Evolutionary conservation across 2,329 filamentous ascomycete species (phyloP), one percentile per base, ranked within the genome.

Genomic region (Hypoxylon rubiginosum): DNA sequence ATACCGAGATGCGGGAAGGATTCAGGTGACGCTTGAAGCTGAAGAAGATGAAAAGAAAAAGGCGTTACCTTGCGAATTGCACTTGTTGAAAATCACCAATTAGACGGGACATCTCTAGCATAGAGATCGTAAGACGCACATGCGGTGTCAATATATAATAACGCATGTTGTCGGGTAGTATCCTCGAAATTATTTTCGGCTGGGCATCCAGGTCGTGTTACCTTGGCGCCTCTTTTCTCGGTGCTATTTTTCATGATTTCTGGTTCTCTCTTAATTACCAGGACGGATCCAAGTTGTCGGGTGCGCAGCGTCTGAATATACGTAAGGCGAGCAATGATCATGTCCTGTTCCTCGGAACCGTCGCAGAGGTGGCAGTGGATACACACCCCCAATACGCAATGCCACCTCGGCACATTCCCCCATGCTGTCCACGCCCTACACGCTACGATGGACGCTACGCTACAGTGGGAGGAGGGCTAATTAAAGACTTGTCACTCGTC

Each of bases 281-380:
- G 17, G 54, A 48, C 36, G 39, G 58, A 66, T 57, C 66, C 58
- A 53, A 30, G 17, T 52, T 65, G 46, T 52, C 54, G 65, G 65
- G 62, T 67, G n/a, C 30, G 54, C 45, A 50, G 54, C 15, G 34
- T 21, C 36, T 41, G 4, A 17, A 56, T 56, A 48, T 56, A 21
- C 17, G 52, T 54, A 54, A 10, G 39, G 36, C 36, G 2, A 26
- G 21, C 15, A 53, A n/a, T 53, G 21, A 41, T n/a, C 50, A 15
- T 53, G n/a, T 36, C 34, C 32, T 41, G 39, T 54, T 41, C 32
- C 32, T 53, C 19, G 50, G 28, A 19, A 39, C 34, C 32, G 17
- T 41, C 10, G 58, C 51, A 34, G 39, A 24, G 51, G 48, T 54
- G 50, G 39, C 43, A 55, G 32, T 43, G 58, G 51, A 41, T 36